A percentile compares a stretch with the other conserved stretches of the same genome.
Evolutionary conservation across 352 stramenopile species (phyloP).

Genomic region (Detonula confervacea): DNA sequence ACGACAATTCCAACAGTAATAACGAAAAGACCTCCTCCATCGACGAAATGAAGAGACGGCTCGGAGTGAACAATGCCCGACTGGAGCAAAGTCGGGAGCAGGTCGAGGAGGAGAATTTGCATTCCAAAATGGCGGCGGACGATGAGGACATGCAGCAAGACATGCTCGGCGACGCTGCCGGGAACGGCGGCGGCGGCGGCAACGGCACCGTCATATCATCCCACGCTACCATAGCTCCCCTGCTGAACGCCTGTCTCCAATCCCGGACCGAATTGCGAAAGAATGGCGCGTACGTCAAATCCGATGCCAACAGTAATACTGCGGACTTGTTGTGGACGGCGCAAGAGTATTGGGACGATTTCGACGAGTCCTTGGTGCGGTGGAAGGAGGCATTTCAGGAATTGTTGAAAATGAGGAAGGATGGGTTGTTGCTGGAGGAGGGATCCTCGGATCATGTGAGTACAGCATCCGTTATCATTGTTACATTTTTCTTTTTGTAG

Average conservation of each 20-base stretch:
- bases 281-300: not conserved
- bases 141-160: slow-evolving; percentile 45
- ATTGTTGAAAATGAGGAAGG: not conserved
- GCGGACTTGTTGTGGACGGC: slow-evolving; percentile 3
- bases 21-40: slow-evolving; percentile 31
- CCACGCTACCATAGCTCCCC: not conserved
- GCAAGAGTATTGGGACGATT: slow-evolving; percentile 6
- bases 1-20: too few species aligned
- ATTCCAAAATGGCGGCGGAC: slow-evolving; percentile 36
- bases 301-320: too few species aligned
- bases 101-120: slow-evolving; percentile 39
- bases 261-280: slow-evolving; percentile 16
- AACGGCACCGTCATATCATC: too few species aligned
- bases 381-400: slow-evolving; percentile 16
- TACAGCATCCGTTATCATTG: too few species aligned
- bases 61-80: slow-evolving; percentile 30
- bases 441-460: slow-evolving; percentile 9
- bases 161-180: slow-evolving; percentile 29
- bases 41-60: slow-evolving; percentile 46
- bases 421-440: slow-evolving; percentile 8
- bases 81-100: slow-evolving; percentile 31
- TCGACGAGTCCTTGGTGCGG: slow-evolving; percentile 8
- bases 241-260: slow-evolving; percentile 12
- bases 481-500: too few species aligned
- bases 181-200: too few species aligned